Base-by-base conservation (phyloP, 1,284 basidiomycete genomes). In the Austroboletus sp. region DNA sequence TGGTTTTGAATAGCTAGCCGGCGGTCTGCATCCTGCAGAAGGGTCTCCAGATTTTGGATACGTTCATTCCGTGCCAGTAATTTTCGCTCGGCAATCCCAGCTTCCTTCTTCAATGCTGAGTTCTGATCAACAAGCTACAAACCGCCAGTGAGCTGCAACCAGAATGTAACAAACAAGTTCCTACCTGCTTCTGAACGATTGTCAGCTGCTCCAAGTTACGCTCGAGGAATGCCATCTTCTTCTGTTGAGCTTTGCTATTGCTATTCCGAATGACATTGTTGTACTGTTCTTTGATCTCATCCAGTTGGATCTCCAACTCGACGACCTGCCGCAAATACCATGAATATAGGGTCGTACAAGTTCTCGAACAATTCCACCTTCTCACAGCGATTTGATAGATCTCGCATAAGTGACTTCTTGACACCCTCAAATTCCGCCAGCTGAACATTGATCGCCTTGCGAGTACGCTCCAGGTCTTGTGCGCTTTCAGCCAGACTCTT, bases 221-320 rank as follows among this genome's bases (percentile, higher is more conserved):
- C 65, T 98, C 95, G 48, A 99, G 70, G 78, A 98, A 95, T 25
- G 91, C 90, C 89, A 98, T 96, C 79, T 98, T 98, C 80, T 95
- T 94, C 72, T 97, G 93, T 63, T 98, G 96, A 4, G 94, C 89
- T 67, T 96, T 93, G 67, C 89, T 91, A 67, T 98, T 97, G 71
- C 93, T 95, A 63, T 94, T 95, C 52, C 93, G 85, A 55, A 98
- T 91, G 44, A 99, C 91, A 59, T 96, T 95, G 73, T 94, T 95
- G 72, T 98, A 99, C 66, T 98, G 94, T 70, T 99, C 96, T 66
- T 92, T 91, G 67, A 96, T 91, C 66, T 98, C 96, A 64, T 99
- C 96, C 33, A 99, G 74, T 65, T 98, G 95, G 57, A 99, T 98
- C 70, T 99, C 96, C 40, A 99, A 82, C 70, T 98, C 96, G 48